Conservation (phyloP, 768 basidiomycete species). For the Postia placenta region DNA sequence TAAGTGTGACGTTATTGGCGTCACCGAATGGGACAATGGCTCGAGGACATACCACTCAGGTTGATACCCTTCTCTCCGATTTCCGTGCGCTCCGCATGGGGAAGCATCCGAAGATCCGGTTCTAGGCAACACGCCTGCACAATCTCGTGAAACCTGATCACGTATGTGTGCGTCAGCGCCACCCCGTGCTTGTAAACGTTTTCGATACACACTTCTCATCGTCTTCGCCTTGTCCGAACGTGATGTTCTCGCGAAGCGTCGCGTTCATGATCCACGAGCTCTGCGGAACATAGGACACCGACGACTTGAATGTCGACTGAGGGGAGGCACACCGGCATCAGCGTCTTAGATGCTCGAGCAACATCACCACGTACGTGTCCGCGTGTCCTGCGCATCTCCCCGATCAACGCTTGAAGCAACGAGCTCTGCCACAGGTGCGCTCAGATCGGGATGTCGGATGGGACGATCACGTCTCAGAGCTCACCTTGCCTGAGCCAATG, state of each 20-base stretch:
- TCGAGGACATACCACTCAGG: slow-evolving; percentile 41
- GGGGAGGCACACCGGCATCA: neutral
- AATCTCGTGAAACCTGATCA: slow-evolving; percentile 38
- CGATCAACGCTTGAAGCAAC: slow-evolving; percentile 68
- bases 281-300: slow-evolving; percentile 55
- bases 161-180: slow-evolving; percentile 24
- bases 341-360: too few relatives aligned
- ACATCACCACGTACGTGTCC: slow-evolving; percentile 48
- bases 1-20: neutral
- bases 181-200: neutral
- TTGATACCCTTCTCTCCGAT: slow-evolving; percentile 78
- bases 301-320: slow-evolving; percentile 34
- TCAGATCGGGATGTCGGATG: too few relatives aligned
- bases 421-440: slow-evolving; percentile 44
- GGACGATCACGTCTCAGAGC: too few relatives aligned
- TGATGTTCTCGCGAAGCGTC: slow-evolving; percentile 66
- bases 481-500: slow-evolving; percentile 68
- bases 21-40: neutral
- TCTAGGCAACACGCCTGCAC: slow-evolving; percentile 62
- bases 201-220: slow-evolving; percentile 35
- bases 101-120: slow-evolving; percentile 66
- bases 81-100: slow-evolving; percentile 62
- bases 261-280: slow-evolving; percentile 62
- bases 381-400: slow-evolving; percentile 73
- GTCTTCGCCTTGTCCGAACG: slow-evolving; percentile 65